Evolutionary conservation across 2,329 filamentous ascomycete species (phyloP).

Genomic region (Ophiostoma fasciatum): DNA sequence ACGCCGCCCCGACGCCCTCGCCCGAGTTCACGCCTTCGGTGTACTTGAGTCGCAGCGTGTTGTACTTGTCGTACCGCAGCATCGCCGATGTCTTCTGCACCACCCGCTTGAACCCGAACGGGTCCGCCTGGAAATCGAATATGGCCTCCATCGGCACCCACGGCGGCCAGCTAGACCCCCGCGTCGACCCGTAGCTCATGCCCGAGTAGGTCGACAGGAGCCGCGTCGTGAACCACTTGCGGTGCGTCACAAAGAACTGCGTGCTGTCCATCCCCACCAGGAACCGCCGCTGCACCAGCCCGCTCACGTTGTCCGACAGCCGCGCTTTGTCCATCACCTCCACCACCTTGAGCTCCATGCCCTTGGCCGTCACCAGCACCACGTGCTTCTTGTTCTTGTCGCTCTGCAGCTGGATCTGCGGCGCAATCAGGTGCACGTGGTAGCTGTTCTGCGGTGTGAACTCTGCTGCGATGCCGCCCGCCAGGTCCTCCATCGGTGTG

Average conservation of each 20-base stretch:
- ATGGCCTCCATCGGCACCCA: constrained; percentile 98
- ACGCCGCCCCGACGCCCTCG: constrained; percentile 28
- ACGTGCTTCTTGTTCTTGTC: constrained; percentile 96
- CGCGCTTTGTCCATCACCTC: constrained; percentile 97
- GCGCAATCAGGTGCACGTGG: constrained; percentile 85
- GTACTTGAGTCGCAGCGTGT: constrained; percentile 89
- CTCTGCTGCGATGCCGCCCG: constrained; percentile 67
- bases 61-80: constrained; percentile 95
- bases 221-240: constrained; percentile 74
- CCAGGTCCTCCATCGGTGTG: constrained; percentile 44
- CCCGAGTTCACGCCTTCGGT: constrained; percentile 72
- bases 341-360: constrained; percentile 94
- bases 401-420: constrained; percentile 94
- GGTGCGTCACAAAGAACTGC: constrained; percentile 94
- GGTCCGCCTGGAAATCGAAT: constrained; percentile 88
- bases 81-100: constrained; percentile 94
- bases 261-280: constrained; percentile 92
- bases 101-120: constrained; percentile 94
- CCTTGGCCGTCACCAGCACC: constrained; percentile 91
- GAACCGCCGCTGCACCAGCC: constrained; percentile 87
- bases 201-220: constrained; percentile 88
- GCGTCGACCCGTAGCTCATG: constrained; percentile 76
- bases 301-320: constrained; percentile 83
- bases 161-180: constrained; percentile 82
- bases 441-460: constrained; percentile 89